These are phyloP conservation scores for Microbotryum silenes-acaulis DNA, from an alignment of 1,284 basidiomycete genomes.

Conservation along the genomic window DNA sequence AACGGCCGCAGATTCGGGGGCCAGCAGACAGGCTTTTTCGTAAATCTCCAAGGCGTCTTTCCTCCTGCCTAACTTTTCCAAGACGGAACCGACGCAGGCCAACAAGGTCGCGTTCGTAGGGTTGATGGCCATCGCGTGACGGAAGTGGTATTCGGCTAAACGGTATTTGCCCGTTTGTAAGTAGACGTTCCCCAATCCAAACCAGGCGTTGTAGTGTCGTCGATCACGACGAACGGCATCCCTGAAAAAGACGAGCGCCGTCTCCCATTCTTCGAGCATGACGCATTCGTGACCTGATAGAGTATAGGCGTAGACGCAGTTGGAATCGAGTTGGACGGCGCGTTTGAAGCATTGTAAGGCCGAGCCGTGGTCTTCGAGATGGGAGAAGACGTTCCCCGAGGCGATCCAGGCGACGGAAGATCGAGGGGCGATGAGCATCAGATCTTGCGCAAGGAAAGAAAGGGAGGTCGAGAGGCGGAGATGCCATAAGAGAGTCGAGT, in stretches of 20 bases:
- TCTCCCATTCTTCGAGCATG: conserved; percentile 77
- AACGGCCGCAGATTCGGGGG: conserved; percentile 77
- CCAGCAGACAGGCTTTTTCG: conserved; percentile 63
- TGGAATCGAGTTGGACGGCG: conserved; percentile 65
- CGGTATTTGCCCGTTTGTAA: conserved; percentile 80
- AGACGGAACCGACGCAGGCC: conserved; percentile 42
- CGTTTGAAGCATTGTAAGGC: conserved; percentile 85
- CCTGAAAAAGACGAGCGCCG: conserved; percentile 81
- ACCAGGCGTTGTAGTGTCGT: conserved; percentile 95
- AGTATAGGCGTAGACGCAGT: conserved; percentile 84
- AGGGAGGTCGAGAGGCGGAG: conserved; percentile 68
- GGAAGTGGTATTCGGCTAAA: conserved; percentile 88
- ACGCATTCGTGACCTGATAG: conserved; percentile 89
- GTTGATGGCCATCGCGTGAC: conserved; percentile 80
- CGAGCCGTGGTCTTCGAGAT: conserved; percentile 81
- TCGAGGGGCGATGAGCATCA: conserved; percentile 69
- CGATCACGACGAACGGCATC: conserved; percentile 75
- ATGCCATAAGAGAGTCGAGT: conserved; percentile 91
- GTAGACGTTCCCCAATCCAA: conserved; percentile 92
- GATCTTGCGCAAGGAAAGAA: conserved; percentile 80
- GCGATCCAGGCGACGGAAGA: conserved; percentile 82
- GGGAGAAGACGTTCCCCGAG: conserved; percentile 82
- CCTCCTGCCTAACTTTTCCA: conserved; percentile 68
- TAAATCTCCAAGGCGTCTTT: conserved; percentile 66
- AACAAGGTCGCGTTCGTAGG: conserved; percentile 69